phyloP scores from a whole-genome alignment of 306 rosid species.

The Hylodesmum podocarpum region DNA sequence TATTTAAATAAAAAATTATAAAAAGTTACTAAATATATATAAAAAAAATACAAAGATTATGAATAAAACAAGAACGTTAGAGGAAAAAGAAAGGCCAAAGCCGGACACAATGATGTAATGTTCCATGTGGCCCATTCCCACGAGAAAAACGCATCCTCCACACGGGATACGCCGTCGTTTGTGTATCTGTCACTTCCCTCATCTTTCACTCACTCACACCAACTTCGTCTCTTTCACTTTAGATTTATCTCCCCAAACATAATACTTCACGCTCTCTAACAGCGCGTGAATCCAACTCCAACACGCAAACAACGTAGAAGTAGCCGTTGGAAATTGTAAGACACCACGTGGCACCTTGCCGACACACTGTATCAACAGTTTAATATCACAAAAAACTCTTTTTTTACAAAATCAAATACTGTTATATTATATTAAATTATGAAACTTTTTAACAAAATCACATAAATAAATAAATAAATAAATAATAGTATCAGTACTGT shows the following conservation, averaged over 20 bases:
- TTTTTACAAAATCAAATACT: not conserved
- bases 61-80: too few species aligned
- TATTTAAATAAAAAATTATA: too few species aligned
- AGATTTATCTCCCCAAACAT: not conserved
- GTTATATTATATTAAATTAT: not conserved
- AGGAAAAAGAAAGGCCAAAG: not conserved
- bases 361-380: slow-evolving; percentile 25
- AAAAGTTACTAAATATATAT: too few species aligned
- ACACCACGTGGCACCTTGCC: slow-evolving; percentile 34
- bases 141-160: slow-evolving; percentile 22
- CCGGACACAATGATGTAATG: not conserved
- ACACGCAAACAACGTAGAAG: not conserved
- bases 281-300: slow-evolving; percentile 11
- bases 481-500: not conserved
- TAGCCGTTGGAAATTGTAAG: slow-evolving; percentile 33
- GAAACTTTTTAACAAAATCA: not conserved
- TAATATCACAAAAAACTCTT: too few species aligned
- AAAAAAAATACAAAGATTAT: too few species aligned
- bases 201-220: not conserved
- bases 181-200: not conserved
- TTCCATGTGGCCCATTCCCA: slow-evolving; percentile 1
- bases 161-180: slow-evolving; percentile 30
- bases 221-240: not conserved
- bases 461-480: not conserved
- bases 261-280: slow-evolving; percentile 4